These are phyloP conservation scores for Fusarium guadeloupense DNA, from an alignment of 2,329 filamentous ascomycete species.

Conservation along the genomic window DNA sequence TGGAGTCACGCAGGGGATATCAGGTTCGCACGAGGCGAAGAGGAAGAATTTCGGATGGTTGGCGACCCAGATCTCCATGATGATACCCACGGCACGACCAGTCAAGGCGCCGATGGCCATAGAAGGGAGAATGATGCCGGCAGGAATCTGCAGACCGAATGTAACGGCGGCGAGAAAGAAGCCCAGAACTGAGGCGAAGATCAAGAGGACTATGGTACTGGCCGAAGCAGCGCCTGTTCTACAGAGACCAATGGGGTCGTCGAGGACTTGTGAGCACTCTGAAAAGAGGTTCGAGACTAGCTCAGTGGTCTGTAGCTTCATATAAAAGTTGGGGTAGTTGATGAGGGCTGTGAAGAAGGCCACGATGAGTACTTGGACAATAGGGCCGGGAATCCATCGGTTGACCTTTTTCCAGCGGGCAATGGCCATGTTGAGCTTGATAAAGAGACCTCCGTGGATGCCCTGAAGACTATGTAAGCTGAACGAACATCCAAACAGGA, in stretches of 20 bases:
- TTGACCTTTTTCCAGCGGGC: conserved; percentile 79
- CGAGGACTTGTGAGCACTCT: conserved; percentile 82
- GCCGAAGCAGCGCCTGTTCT: conserved; percentile 85
- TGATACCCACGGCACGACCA: conserved; percentile 87
- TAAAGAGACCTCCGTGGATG: conserved; percentile 94
- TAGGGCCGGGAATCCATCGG: conserved; percentile 73
- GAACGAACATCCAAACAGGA: background rate
- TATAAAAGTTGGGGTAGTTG: conserved; percentile 96
- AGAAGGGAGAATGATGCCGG: conserved; percentile 93
- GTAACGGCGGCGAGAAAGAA: conserved; percentile 88
- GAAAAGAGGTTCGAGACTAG: conserved; percentile 92
- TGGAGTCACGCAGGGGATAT: conserved; percentile 87
- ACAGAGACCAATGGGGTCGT: conserved; percentile 91
- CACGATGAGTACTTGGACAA: conserved; percentile 82
- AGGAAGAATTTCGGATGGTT: conserved; percentile 79
- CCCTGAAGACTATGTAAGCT: conserved; percentile 59
- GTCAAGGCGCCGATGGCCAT: conserved; percentile 95
- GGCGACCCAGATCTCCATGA: conserved; percentile 87
- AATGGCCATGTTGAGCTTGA: conserved; percentile 90
- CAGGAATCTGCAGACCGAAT: conserved; percentile 93
- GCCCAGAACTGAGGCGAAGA: conserved; percentile 83
- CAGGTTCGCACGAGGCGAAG: conserved; percentile 84
- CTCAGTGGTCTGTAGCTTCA: conserved; percentile 91
- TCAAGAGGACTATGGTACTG: conserved; percentile 81
- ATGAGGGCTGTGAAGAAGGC: conserved; percentile 85